Evolutionary conservation across 345 rosid genomes (phyloP), one percentile per base, ranked within the genome.

Genomic region (Gossypioides kirkii): DNA sequence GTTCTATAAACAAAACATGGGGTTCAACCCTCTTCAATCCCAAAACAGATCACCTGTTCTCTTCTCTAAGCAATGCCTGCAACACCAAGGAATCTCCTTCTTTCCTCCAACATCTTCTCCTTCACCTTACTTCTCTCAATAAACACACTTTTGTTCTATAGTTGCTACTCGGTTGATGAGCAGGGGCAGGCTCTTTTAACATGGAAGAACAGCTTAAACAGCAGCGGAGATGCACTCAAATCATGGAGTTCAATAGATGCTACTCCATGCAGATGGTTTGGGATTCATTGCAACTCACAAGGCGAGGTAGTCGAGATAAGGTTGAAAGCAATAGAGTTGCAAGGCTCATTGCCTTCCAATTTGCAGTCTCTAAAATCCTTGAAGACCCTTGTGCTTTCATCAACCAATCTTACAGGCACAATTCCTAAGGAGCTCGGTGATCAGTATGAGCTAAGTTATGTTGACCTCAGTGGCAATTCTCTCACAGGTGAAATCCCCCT

Each of bases 1-100:
- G 82, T 86, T 80, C 83, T 86, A 87, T 86, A 90, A 86, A 87
- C 88, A 82, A 87, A 91, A 86, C 92, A 88, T 94, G 91, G 93
- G 88, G 83, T 87, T 90, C 85, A 86, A 58, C 84, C 82, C 87
- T 87, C 84, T 74, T 78, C 90, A 83, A 86, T 86, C 90, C 90
- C 90, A 83, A 86, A 79, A 78, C 87, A 82, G 74, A 73, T 74
- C 80, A 73, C 73, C 78, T 73, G 43, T 80, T 79, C 80, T 74
- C 74, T 62, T 77, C 83, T 79, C 85, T 69, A 77, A 84, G 74
- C 84, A 86, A 87, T 90, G 91, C 84, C 91, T 86, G 84, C 84
- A 79, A 49, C 80, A 86, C 81, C 72, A 72, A 78, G 82, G 70
- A 78, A 87, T 79, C 88, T 78, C 73, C 74, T 73, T 43, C 80